Evolutionary conservation across 2,329 filamentous ascomycete genomes (phyloP), one percentile per base, ranked within the genome.

Genomic region (Nakataea oryzae): DNA sequence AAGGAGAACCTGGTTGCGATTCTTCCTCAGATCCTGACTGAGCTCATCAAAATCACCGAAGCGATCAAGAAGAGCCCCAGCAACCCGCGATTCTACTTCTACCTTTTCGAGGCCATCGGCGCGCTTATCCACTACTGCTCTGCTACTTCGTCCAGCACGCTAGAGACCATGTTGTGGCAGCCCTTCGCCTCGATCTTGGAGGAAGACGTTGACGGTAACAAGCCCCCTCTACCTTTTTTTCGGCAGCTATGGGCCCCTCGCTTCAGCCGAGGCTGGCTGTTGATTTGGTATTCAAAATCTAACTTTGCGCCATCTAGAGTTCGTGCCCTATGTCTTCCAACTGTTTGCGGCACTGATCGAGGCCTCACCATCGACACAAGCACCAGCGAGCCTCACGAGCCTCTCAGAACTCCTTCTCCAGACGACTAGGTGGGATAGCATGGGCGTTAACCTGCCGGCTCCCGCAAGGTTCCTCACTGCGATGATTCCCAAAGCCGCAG

Each of bases 51-150:
- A 64, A 97, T 99, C 69, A 96, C 93, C 59, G 89, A 89, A 69
- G 87, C 96, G 67, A 97, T 97, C 74, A 89, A 92, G 71, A 85
- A 89, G 68, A 99, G 99, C 74, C 95, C 95, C 0, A 97, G 93
- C 78, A 99, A 99, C 75, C 95, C 95, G 2, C 86, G 91, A 14
- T 99, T 99, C 78, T 97, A 97, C 77, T 99, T 99, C 79, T 99
- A 93, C 74, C 91, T 96, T 73, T 99, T 99, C 66, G 95, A 99
- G 77, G 90, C 91, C 3, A 79, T 99, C 57, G 95, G 95, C 41
- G 93, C 95, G 21, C 81, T 99, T 58, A 90, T 97, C 62, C 86
- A 87, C 72, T 80, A 87, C 81, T 76, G 90, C 81, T 71, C 88
- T 77, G 64, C 75, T 2, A 80, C 81, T 3, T 85, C 90, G 66